Base-by-base conservation (phyloP, 441 rosid genomes). In the Melastoma candidum region DNA sequence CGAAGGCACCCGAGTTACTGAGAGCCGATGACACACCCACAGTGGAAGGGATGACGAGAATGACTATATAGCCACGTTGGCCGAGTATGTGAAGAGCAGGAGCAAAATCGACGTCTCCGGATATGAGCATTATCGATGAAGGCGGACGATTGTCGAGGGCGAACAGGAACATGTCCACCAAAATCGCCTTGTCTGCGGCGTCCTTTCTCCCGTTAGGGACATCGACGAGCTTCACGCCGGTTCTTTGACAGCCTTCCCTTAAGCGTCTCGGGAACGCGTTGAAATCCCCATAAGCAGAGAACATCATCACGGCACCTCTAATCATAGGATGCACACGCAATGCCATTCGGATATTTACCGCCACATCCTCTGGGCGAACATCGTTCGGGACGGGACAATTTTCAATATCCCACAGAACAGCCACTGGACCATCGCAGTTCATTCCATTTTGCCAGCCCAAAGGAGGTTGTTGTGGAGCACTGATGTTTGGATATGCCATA, bases 191-290 rank as follows among this genome's bases (percentile, higher is more conserved):
- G 66, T 93, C 98, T 46, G 98, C 85, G 32, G 97, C 98, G 63
- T 89, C 98, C 74, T 93, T 93, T 59, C 97, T 82, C 44, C 95
- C 94, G 48, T 93, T 93, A 4, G 97, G 98, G 56, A 93, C 98
- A 67, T 93, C 98, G 3, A 89, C 64, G 26, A 93, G 96, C 49
- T 78, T 86, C 54, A 93, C 96, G 26, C 98, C 98, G 0, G 98
- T 93, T 77, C 92, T 86, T 61, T 93, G 98, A 70, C 93, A 86
- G 9, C 98, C 98, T 74, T 93, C 98, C 69, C 98, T 78, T 12
- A 93, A 84, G 0, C 97, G 65, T 56, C 95, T 85, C 4, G 98
- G 95, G 52, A 93, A 93, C 26, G 84, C 72, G 64, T 89, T 93
- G 71, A 89, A 93, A 79, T 93, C 98, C 7, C 98, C 98, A 13